Base-by-base conservation (phyloP, 73 alveolate species). In the Paramecium octaurelia region DNA sequence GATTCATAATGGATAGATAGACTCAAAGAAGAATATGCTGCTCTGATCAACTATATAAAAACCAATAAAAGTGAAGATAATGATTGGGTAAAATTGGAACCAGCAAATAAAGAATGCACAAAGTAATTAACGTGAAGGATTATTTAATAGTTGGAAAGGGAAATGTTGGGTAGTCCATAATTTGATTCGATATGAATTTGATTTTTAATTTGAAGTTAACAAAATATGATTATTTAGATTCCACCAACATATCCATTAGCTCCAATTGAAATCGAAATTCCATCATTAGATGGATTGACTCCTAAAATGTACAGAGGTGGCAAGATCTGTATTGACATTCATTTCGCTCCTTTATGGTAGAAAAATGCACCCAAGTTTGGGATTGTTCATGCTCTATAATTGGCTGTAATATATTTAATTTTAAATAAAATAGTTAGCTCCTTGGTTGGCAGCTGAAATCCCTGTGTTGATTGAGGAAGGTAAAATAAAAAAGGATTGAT, bases 261-360 rank as follows among this genome's bases (percentile, higher is more conserved):
- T 16, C 99, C 99, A 14, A 98, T 98, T 20, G 99, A 98, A 93
- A 58, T 97, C 36, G 99, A 95, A 88, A 93, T 97, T 59, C 99
- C 99, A 38, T 99, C 97, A 88, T 93, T 98, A 73, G 99, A 98
- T 96, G 99, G 99, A 0, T 97, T 97, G 94, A 98, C 99, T 23
- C 99, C 97, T 68, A 98, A 98, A 93, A 98, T 98, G 99, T 98
- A 98, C 85, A 97, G 99, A 96, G 99, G 99, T 24, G 99, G 99
- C 34, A 98, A 98, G 91, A 98, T 98, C 21, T 98, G 99, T 75
- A 92, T 97, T 70, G 99, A 97, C 86, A 97, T 98, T 85, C 99
- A 98, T 89, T 98, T 98, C 97, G 99, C 99, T 20, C 99, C 99
- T 16, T 92, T 98, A 60, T 98, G 99, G 99, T 93, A 96, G 29